Conservation (phyloP, 164 flowering plant genomes). For the Tinospora cordifolia region DNA sequence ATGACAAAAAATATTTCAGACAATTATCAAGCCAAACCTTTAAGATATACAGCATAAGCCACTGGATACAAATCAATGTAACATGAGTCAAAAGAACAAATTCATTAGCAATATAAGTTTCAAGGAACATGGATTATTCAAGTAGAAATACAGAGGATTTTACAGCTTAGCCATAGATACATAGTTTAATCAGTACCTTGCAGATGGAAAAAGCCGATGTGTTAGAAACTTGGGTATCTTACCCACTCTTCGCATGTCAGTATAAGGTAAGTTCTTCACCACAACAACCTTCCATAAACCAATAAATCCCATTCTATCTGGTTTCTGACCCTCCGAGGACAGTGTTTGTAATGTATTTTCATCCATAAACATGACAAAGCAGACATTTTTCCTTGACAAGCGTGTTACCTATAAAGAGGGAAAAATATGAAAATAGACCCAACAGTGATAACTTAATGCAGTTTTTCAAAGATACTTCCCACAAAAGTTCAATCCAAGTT, state of each 20-base stretch:
- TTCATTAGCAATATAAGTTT: background rate
- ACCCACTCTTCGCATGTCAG: constrained; percentile 94
- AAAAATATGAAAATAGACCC: background rate
- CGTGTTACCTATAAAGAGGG: constrained; percentile 57
- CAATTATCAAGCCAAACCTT: background rate
- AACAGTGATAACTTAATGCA: too few species aligned
- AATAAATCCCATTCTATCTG: constrained; percentile 64
- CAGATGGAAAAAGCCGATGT: constrained; percentile 91
- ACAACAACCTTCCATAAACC: constrained; percentile 92
- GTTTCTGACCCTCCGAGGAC: constrained; percentile 67
- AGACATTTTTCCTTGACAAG: constrained; percentile 85
- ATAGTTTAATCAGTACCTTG: constrained; percentile 46
- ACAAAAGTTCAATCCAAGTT: too few species aligned
- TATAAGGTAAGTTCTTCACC: constrained; percentile 79
- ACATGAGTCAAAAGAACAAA: background rate
- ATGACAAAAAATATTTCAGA: too few species aligned
- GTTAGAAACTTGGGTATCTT: constrained; percentile 87
- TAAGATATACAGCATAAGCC: background rate
- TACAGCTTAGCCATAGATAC: background rate
- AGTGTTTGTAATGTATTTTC: constrained; percentile 67
- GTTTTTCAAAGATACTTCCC: too few species aligned
- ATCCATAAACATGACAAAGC: constrained; percentile 94
- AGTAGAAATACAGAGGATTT: background rate
- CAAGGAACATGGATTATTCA: background rate
- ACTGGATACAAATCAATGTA: too few species aligned